Evolutionary conservation across 352 stramenopile genomes (phyloP), one percentile per base, ranked within the genome.

Genomic region (Pythium monospermum): DNA sequence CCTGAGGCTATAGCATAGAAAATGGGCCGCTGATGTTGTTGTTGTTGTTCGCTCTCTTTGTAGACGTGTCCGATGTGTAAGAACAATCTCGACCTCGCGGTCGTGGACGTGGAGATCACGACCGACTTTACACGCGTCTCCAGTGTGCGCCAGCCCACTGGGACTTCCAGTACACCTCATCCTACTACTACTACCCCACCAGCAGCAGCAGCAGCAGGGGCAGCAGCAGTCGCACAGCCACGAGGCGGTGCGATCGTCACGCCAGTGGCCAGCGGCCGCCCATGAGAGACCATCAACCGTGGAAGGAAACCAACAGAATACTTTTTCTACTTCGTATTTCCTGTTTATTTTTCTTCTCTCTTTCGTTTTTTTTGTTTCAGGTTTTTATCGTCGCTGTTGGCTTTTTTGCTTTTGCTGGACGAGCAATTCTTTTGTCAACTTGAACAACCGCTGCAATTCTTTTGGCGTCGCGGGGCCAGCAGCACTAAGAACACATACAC

Each of bases 51-150:
- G n/a, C n/a, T n/a, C n/a, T n/a, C n/a, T n/a, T n/a, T n/a, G 19
- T 38, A 88, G 77, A 78, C 71, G n/a, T 91, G 79, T 31, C 79
- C 79, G 40, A 88, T 91, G 79, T 91, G 79, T 60, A 91, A 91
- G 54, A 76, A 72, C 64, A 87, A 86, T 39, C 69, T 88, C 11
- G 79, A 87, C 53, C 48, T 85, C 2, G 72, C 76, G 0, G 58
- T 64, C 21, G 74, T 78, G 26, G 52, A 72, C 54, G 59, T 86
- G 27, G 61, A 65, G 11, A 62, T 84, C 38, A 63, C 71, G 19
- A 45, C 39, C 5, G 52, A 39, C 8, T n/a, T 40, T 2, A 18
- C 28, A 28, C 26, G 11, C 15, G 22, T 25, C 28, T 36, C n/a
- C 44, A 40, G 28, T 30, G 4, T n/a, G 7, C 15, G 16, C 3